A percentile compares a stretch with the other conserved stretches of the same genome.
phyloP scores from a whole-genome alignment of 306 rosid species.

The Fragaria ananassa region DNA sequence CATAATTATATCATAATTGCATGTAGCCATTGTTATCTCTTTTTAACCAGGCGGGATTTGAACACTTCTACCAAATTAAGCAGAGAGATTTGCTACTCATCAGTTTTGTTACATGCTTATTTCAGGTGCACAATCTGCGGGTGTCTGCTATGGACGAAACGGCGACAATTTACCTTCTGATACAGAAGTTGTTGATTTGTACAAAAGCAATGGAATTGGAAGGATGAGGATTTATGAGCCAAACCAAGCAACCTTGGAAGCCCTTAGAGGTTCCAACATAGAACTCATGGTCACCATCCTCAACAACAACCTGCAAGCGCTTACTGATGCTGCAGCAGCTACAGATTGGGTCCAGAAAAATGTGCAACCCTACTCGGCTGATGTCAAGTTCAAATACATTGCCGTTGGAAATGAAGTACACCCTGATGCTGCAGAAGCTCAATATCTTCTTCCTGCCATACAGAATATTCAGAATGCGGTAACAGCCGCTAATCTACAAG shows the following conservation, averaged over 20 bases:
- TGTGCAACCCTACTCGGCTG: conserved; percentile 26
- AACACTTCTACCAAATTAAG: neutral
- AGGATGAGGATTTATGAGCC: conserved; percentile 44
- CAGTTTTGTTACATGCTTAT: neutral
- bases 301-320: conserved; percentile 15
- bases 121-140: conserved; percentile 45
- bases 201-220: conserved; percentile 28
- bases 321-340: conserved; percentile 32
- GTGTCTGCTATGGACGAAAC: conserved; percentile 49
- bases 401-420: conserved; percentile 46
- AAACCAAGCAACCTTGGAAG: conserved; percentile 27
- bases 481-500: conserved; percentile 35
- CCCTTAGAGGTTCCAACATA: conserved; percentile 53
- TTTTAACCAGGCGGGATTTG: neutral
- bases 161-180: conserved; percentile 34
- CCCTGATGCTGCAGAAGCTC: conserved; percentile 17
- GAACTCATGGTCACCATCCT: conserved; percentile 40
- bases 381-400: conserved; percentile 43
- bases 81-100: neutral
- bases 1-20: too few relatives aligned
- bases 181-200: conserved; percentile 37
- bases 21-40: too few relatives aligned
- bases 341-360: conserved; percentile 33
- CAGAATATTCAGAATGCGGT: conserved; percentile 38
- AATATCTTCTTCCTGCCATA: conserved; percentile 30